Percentiles rank a stretch among this genome's conserved stretches.
Evolutionary conservation across 441 rosid species (phyloP).

Genomic region (Adansonia grandidieri): DNA sequence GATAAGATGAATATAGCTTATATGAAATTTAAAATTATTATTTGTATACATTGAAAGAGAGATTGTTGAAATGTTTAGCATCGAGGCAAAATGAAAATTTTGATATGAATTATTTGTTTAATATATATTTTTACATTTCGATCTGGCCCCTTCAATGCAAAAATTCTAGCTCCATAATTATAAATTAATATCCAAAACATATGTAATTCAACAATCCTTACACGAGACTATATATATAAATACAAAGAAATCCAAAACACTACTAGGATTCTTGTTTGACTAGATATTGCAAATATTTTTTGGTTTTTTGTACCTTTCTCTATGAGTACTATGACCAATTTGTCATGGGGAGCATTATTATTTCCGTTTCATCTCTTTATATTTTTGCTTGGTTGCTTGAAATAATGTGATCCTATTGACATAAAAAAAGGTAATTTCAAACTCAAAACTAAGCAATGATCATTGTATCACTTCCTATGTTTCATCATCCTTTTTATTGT

Average conservation of each 20-base stretch:
- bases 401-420: not conserved
- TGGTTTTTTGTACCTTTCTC: not conserved
- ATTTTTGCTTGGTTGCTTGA: too few relatives aligned
- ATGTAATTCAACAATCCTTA: too few relatives aligned
- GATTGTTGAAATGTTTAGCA: too few relatives aligned
- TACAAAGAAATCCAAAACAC: not conserved
- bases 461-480: not conserved
- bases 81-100: too few relatives aligned
- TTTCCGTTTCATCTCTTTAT: not conserved
- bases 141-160: too few relatives aligned
- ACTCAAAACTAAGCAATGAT: not conserved
- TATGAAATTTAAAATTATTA: too few relatives aligned
- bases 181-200: too few relatives aligned
- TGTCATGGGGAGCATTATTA: not conserved
- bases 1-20: too few relatives aligned
- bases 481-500: not conserved
- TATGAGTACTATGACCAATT: not conserved
- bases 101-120: too few relatives aligned
- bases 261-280: constrained; percentile 3
- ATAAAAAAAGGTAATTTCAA: not conserved
- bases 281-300: not conserved
- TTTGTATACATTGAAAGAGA: too few relatives aligned
- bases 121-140: too few relatives aligned
- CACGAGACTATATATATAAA: not conserved
- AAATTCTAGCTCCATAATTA: too few relatives aligned